phyloP scores from a whole-genome alignment of 768 basidiomycete genomes.

The Boletus patriciae region DNA sequence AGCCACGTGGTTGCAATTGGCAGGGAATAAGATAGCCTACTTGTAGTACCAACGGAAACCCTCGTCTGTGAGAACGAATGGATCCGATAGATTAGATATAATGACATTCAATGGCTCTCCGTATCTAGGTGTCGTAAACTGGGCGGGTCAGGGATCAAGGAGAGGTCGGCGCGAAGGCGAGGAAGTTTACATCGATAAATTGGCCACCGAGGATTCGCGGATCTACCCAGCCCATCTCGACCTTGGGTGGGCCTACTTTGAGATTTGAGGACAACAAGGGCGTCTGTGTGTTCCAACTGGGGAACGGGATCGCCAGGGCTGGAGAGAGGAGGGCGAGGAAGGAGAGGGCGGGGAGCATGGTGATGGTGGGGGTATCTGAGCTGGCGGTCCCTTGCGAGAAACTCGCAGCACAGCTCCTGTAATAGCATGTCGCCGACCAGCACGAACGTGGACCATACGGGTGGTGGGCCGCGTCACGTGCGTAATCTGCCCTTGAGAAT shows the following conservation, averaged over 20 bases:
- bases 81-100: constrained; percentile 76
- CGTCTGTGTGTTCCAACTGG: constrained; percentile 13
- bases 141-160: neutral
- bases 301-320: constrained; percentile 16
- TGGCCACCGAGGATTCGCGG: constrained; percentile 72
- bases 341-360: constrained; percentile 17
- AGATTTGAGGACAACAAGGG: constrained; percentile 2
- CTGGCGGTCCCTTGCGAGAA: neutral
- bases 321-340: constrained; percentile 14
- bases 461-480: constrained; percentile 19
- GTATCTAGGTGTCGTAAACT: constrained; percentile 64
- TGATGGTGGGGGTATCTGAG: constrained; percentile 8
- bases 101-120: constrained; percentile 88
- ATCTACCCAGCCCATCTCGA: constrained; percentile 53
- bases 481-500: neutral
- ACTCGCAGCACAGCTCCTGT: neutral
- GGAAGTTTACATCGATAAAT: constrained; percentile 65
- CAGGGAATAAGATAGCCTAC: constrained; percentile 32
- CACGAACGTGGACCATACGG: neutral
- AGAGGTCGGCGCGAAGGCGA: neutral
- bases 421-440: neutral
- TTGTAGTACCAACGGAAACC: constrained; percentile 72
- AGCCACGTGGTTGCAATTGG: neutral
- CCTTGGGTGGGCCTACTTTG: constrained; percentile 16
- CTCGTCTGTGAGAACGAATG: constrained; percentile 70